Base-by-base conservation (phyloP, 1,284 basidiomycete species). In the Golubevia pallescens region DNA sequence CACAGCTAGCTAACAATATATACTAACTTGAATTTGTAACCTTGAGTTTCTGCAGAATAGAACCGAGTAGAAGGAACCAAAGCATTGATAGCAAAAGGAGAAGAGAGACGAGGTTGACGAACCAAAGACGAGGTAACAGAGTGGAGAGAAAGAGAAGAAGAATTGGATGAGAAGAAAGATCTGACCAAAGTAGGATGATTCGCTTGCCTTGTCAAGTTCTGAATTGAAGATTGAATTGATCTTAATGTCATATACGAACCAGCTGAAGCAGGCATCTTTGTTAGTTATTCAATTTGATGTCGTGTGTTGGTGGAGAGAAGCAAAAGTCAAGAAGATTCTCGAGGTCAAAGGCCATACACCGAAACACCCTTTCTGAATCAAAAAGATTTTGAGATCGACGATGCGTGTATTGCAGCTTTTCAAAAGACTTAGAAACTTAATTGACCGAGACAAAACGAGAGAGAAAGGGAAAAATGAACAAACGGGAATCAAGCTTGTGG, bases 221-320 rank as follows among this genome's bases (percentile, higher is more conserved):
- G 28, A 28, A 28, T 28, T 28, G 42, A 48, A 13, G 42, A 48
- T 10, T 48, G 42, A 48, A 13, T 16, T 48, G 42, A 16, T 48
- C 10, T 48, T 10, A 48, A 10, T 38, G 34, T 4, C 3, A 38
- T 4, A 58, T 74, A 74, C 73, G 68, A 68, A 74, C 73, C 73
- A 72, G 73, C 70, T 61, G 73, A 65, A 34, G 67, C 66, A 60
- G 73, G 73, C 73, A 74, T 74, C 32, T 70, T 74, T 65, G 66
- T 20, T 23, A 48, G 52, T 16, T 61, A 24, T 4, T 23, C 8
- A 55, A 34, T 16, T 20, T 4, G 14, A 28, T 54, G 34, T n/a
- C 34, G 34, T 38, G 34, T 38, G 34, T 10, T 5, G 34, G 3
- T 4, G 34, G 34, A 38, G 34, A 10, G 34, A 38, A 38, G 34